Evolutionary conservation across 805 yeast genomes (phyloP), one percentile per base, ranked within the genome.

Genomic region (Ogataea sp.): DNA sequence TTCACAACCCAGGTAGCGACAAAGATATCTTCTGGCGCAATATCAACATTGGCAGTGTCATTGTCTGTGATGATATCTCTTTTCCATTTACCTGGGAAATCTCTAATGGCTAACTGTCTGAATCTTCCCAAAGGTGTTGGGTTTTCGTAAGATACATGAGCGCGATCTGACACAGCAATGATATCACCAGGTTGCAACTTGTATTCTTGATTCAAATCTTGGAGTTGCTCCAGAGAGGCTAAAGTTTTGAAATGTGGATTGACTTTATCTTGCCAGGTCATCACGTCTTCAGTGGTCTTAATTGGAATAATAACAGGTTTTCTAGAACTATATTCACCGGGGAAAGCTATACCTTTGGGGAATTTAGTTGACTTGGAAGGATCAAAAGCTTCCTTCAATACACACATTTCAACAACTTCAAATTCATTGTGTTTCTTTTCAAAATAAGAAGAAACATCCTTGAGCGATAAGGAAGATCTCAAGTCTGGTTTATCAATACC

Each of bases 401-500:
- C 74, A 44, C 89, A 67, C 0, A 78, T 82, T 56, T 90, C 98
- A 21, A 85, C 66, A 2, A 85, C 75, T 0, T 86, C 82, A 53
- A 78, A 90, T 20, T 71, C 58, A 6, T 64, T 56, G 14, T 42
- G 43, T 17, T 44, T 46, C 0, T 43, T 53, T 18, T 71, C 68
- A 29, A 57, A 58, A 40, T 50, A 65, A 4, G 55, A 57, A 1
- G 73, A 59, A n/a, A 87, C 45, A 39, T 74, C 68, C 1, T 50
- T 41, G 32, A 87, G 73, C 26, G 67, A 54, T 25, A 86, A 46
- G 1, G 63, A 53, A 0, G 83, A 80, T 44, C 97, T 69, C 46
- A 93, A 61, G 58, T 93, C 97, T 0, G 98, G 98, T 57, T 93
- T 93, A 56, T 93, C 98, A 38, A 89, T 83, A 14, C 98, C 98